Conservation (phyloP, 345 rosid species). For the Citrus hindsii region DNA sequence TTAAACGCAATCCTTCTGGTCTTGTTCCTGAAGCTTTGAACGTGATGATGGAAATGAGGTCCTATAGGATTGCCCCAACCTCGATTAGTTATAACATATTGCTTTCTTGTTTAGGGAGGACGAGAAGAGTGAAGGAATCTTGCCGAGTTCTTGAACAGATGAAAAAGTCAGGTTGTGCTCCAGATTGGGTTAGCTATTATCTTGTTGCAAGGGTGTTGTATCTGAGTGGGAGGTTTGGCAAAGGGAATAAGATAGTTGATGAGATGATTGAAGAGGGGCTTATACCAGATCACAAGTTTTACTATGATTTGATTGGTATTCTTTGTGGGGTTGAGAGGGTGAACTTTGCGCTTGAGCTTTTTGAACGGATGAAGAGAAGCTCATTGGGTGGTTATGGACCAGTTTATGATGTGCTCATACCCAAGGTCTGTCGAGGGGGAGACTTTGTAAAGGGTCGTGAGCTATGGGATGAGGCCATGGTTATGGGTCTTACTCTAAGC, state of each 20-base stretch:
- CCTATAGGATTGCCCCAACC: conserved; percentile 50
- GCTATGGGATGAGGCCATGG: conserved; percentile 73
- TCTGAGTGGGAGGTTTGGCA: conserved; percentile 78
- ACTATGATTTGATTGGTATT: conserved; percentile 66
- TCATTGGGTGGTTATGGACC: conserved; percentile 60
- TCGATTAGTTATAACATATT: conserved; percentile 65
- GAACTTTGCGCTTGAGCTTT: conserved; percentile 61
- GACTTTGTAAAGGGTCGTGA: conserved; percentile 68
- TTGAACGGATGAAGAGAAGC: conserved; percentile 66
- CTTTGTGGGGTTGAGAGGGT: conserved; percentile 79
- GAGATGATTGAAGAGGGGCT: conserved; percentile 68
- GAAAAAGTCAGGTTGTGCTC: conserved; percentile 60
- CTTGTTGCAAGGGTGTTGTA: conserved; percentile 72
- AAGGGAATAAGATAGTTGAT: conserved; percentile 68
- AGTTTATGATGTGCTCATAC: conserved; percentile 67
- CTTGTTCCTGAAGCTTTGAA: conserved; percentile 83
- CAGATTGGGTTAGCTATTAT: conserved; percentile 71
- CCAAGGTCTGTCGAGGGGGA: conserved; percentile 77
- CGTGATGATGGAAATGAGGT: conserved; percentile 85
- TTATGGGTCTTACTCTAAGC: conserved; percentile 33
- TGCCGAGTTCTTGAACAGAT: conserved; percentile 59
- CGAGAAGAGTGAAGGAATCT: conserved; percentile 77
- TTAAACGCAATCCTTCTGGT: conserved; percentile 67
- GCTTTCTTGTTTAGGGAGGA: conserved; percentile 75
- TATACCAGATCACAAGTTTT: conserved; percentile 60